Conservation (phyloP, 2,329 filamentous ascomycete genomes). For the Sporothrix sp. region DNA sequence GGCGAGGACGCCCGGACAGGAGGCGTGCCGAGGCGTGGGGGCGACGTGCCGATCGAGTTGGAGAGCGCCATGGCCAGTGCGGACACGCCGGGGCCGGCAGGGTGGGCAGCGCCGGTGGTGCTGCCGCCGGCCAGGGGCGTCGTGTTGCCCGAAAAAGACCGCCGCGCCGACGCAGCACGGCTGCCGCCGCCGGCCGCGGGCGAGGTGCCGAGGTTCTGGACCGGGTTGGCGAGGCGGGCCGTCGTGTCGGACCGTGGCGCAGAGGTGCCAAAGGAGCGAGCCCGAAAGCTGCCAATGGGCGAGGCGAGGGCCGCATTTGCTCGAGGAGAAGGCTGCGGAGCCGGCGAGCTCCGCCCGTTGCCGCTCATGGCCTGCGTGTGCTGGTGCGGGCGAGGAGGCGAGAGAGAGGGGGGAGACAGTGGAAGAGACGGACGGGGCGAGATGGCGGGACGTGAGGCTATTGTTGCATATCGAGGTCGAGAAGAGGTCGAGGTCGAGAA, state of each 20-base stretch:
- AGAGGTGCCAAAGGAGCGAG: slow-evolving; percentile 41
- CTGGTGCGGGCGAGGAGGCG: neutral
- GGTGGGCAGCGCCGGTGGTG: slow-evolving; percentile 48
- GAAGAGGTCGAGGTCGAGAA: neutral
- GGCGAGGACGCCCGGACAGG: slow-evolving; percentile 52
- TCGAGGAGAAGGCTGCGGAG: slow-evolving; percentile 13
- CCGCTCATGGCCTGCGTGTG: slow-evolving; percentile 16
- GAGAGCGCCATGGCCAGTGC: slow-evolving; percentile 82
- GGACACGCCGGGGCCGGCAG: slow-evolving; percentile 71
- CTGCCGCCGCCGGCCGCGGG: slow-evolving; percentile 10
- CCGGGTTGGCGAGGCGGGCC: slow-evolving; percentile 50
- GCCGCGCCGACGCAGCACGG: slow-evolving; percentile 18
- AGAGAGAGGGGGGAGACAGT: neutral
- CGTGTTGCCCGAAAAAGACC: slow-evolving; percentile 38
- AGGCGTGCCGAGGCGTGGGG: slow-evolving; percentile 60
- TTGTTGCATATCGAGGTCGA: slow-evolving; percentile 4
- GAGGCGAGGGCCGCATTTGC: slow-evolving; percentile 36
- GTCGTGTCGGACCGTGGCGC: slow-evolving; percentile 50
- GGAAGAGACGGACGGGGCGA: neutral
- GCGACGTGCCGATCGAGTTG: slow-evolving; percentile 59
- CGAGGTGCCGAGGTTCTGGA: slow-evolving; percentile 30
- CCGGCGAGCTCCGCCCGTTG: slow-evolving; percentile 17
- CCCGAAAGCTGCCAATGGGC: slow-evolving; percentile 33
- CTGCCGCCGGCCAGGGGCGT: slow-evolving; percentile 57
- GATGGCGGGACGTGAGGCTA: neutral